Base-by-base conservation (phyloP, 352 stramenopile genomes). In the Phytophthora pseudosyringae region DNA sequence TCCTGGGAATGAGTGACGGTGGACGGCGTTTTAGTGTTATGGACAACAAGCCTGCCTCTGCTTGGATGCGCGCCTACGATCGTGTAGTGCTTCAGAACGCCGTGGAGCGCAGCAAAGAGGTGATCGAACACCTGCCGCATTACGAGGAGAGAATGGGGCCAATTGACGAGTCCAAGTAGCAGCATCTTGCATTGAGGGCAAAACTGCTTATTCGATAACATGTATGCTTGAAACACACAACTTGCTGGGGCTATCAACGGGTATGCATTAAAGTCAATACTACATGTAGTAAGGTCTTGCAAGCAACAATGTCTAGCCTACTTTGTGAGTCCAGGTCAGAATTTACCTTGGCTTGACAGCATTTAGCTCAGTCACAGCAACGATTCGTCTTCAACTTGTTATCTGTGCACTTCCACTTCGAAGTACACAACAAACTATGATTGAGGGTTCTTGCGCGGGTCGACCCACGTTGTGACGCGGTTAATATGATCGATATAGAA, bases 401-500 rank as follows among this genome's bases (percentile, higher is more conserved):
- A 21, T 21, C 21, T 21, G 21, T 21, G 21, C 21, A 21, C 21
- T 21, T 21, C 2, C 21, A 21, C 21, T 21, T 21, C 21, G 21
- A 21, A 21, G 21, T 21, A 21, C 21, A 2, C 1, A 44, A 25
- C 25, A 18, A 46, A 15, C 12, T 72, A 72, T 18, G 49, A 13
- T 61, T 60, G 10, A 49, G 18, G 38, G 11, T 16, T 64, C 32
- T 67, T 41, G 16, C 83, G 73, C 1, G 83, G 83, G 44, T 92
- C 83, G 1, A 69, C 73, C 86, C 86, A 92, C 12, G 86, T 94
- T 3, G 83, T 94, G 47, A 81, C 55, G 21, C 81, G 77, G 52
- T 88, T 89, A 64, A 89, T 81, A 66, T 94, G 86, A 53, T 91
- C 86, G 50, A 94, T 78, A 59, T 78, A 94, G 60, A 91, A 93